Conservation (phyloP, 2,329 filamentous ascomycete species). For the Colletotrichum sp. region DNA sequence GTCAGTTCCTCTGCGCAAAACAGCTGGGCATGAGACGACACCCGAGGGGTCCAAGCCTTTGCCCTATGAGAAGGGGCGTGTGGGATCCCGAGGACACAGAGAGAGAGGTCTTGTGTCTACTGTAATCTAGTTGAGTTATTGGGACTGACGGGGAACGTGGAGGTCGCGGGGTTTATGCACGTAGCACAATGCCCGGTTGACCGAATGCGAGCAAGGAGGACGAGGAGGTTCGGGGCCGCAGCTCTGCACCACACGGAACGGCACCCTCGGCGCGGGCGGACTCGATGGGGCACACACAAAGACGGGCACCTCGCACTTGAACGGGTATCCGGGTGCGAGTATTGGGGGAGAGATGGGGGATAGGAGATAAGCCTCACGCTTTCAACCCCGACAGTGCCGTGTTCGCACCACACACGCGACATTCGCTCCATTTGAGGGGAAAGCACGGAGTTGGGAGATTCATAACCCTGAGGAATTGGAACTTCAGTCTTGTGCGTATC, state of each 20-base stretch:
- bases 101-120: neutral
- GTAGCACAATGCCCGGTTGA: neutral
- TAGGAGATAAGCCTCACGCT: neutral
- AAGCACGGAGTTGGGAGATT: neutral
- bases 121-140: neutral
- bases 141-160: neutral
- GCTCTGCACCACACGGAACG: neutral
- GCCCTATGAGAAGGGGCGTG: neutral
- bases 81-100: neutral
- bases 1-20: neutral
- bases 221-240: neutral
- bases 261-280: neutral
- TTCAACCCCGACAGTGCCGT: neutral
- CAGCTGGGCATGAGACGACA: conserved; percentile 8
- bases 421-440: neutral
- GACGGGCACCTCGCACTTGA: neutral
- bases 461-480: neutral
- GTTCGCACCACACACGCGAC: neutral
- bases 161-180: conserved; percentile 9
- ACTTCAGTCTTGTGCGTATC: neutral
- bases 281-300: neutral
- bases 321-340: neutral
- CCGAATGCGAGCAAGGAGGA: neutral
- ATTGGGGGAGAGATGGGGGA: neutral
- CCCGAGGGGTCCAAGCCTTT: neutral